Percentiles rank a stretch among this genome's conserved stretches.
Conservation (phyloP, 345 rosid genomes). For the Mangifera indica region DNA sequence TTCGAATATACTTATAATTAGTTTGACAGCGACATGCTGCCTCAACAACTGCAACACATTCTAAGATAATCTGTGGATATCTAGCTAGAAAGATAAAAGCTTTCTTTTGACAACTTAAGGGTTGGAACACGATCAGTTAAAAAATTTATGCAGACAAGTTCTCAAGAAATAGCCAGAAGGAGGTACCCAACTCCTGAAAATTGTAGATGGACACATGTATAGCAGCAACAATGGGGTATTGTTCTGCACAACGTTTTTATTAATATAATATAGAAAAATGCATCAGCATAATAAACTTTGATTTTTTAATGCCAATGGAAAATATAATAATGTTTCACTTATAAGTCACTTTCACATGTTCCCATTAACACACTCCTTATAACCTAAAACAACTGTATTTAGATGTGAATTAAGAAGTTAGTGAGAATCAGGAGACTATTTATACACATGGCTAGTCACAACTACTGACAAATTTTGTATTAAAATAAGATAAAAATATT, state of each 20-base stretch:
- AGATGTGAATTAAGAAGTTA: background rate
- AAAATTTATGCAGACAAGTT: background rate
- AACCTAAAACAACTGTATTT: background rate
- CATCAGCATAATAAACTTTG: too few species aligned
- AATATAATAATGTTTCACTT: background rate
- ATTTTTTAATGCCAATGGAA: background rate
- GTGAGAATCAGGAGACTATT: background rate
- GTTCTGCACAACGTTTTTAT: too few species aligned
- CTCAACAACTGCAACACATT: background rate
- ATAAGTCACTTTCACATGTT: too few species aligned
- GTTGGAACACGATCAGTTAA: background rate
- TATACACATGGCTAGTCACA: too few species aligned
- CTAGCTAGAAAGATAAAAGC: background rate
- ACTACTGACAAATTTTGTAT: too few species aligned
- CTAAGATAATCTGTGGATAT: too few species aligned
- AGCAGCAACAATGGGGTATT: too few species aligned
- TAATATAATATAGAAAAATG: too few species aligned
- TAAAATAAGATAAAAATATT: too few species aligned
- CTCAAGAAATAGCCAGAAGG: background rate
- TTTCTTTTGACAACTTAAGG: background rate
- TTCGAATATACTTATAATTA: too few species aligned
- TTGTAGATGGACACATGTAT: background rate
- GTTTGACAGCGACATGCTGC: background rate
- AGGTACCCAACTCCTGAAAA: background rate
- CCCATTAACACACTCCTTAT: background rate